phyloP scores from a whole-genome alignment of 306 rosid genomes.

The Inga laurina region DNA sequence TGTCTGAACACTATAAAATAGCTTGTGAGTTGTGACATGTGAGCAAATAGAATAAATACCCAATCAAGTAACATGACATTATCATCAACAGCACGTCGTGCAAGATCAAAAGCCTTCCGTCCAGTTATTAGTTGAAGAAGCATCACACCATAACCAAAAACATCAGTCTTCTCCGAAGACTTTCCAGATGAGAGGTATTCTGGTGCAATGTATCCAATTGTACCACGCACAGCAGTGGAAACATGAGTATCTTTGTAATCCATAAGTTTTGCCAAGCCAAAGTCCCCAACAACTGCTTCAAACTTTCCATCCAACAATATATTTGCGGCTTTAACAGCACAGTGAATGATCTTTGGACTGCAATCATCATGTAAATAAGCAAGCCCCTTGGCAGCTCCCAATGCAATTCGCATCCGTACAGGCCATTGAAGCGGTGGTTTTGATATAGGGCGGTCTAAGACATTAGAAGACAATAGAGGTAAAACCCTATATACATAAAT shows the following conservation, averaged over 20 bases:
- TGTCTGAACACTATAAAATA: too few species aligned
- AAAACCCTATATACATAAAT: background rate
- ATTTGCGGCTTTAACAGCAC: slow-evolving; percentile 30
- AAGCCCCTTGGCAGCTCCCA: slow-evolving; percentile 34
- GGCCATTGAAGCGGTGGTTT: slow-evolving; percentile 12
- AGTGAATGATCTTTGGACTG: slow-evolving; percentile 20
- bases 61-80: slow-evolving; percentile 33
- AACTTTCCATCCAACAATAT: slow-evolving; percentile 23
- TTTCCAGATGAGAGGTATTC: slow-evolving; percentile 29
- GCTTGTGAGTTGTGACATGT: too few species aligned
- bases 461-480: background rate
- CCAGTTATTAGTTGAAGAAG: slow-evolving; percentile 36
- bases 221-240: slow-evolving; percentile 26
- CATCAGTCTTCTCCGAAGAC: slow-evolving; percentile 32
- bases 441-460: slow-evolving; percentile 8
- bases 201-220: slow-evolving; percentile 32
- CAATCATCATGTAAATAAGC: slow-evolving; percentile 33
- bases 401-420: slow-evolving; percentile 9
- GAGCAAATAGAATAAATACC: slow-evolving; percentile 12
- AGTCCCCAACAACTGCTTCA: slow-evolving; percentile 38
- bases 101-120: slow-evolving; percentile 1
- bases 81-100: slow-evolving; percentile 11
- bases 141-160: slow-evolving; percentile 30
- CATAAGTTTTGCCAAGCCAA: slow-evolving; percentile 30
- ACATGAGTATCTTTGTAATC: slow-evolving; percentile 24